These are phyloP conservation scores for Adansonia digitata DNA, from an alignment of 345 rosid genomes.

Conservation along the genomic window DNA sequence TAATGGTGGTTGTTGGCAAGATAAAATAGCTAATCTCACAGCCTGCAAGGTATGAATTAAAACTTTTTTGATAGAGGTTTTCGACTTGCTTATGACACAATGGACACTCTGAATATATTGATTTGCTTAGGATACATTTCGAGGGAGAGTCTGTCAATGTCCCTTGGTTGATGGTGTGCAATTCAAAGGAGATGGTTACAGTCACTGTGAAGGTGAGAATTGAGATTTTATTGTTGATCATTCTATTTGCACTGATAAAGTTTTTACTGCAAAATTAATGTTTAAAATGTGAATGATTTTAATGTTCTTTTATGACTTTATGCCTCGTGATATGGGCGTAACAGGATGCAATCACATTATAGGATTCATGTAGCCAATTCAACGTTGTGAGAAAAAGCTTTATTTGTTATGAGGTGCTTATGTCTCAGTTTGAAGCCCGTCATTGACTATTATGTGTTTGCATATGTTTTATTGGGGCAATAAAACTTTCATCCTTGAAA, in stretches of 20 bases:
- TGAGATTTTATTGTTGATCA: slow-evolving; percentile 1
- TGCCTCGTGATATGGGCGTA: not conserved
- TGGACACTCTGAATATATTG: not conserved
- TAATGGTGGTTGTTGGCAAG: slow-evolving; percentile 22
- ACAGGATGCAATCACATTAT: not conserved
- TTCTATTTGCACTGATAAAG: not conserved
- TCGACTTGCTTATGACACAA: not conserved
- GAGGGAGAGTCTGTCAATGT: slow-evolving; percentile 91
- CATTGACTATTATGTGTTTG: not conserved
- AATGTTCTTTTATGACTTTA: not conserved
- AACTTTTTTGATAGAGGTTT: slow-evolving; percentile 6
- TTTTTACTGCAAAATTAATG: not conserved
- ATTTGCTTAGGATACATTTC: slow-evolving; percentile 78
- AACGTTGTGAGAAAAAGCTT: not conserved
- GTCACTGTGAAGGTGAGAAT: slow-evolving; percentile 73
- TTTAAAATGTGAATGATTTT: not conserved
- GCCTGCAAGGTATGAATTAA: slow-evolving; percentile 80
- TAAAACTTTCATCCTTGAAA: not conserved
- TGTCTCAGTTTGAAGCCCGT: not conserved
- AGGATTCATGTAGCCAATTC: not conserved
- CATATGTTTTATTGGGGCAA: not conserved
- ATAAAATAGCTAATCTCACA: slow-evolving; percentile 65
- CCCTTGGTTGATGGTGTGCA: slow-evolving; percentile 88
- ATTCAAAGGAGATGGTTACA: slow-evolving; percentile 97
- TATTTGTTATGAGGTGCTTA: not conserved